These are phyloP conservation scores for Colletotrichum tropicicola DNA, from an alignment of 2,329 filamentous ascomycete genomes.

Conservation along the genomic window DNA sequence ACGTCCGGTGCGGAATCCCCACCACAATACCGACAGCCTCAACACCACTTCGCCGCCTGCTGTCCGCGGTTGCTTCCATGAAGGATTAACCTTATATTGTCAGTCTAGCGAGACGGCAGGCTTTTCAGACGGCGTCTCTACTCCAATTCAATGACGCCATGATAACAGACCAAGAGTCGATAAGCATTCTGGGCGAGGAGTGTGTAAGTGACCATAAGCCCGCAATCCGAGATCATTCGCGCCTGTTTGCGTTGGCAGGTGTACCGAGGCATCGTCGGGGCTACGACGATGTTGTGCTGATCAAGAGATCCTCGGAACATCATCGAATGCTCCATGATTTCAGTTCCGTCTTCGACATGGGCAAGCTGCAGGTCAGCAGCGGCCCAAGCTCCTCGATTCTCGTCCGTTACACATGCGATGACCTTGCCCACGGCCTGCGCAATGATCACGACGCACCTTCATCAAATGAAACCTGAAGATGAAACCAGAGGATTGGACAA, in stretches of 20 bases:
- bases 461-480: neutral
- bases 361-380: neutral
- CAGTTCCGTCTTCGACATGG: neutral
- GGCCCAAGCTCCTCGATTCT: neutral
- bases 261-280: neutral
- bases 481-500: neutral
- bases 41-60: neutral
- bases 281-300: neutral
- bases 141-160: neutral
- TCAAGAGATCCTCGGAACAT: neutral
- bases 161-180: too few species aligned
- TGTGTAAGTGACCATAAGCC: too few species aligned
- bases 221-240: too few species aligned
- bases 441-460: too few species aligned
- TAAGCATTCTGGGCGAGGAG: too few species aligned
- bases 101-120: neutral
- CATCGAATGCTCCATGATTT: neutral
- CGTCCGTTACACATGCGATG: neutral
- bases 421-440: neutral
- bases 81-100: neutral
- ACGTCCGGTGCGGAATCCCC: neutral
- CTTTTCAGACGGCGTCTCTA: neutral
- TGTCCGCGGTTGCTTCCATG: neutral
- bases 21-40: constrained; percentile 2
- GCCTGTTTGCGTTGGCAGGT: too few species aligned